Conservation (phyloP, 1,139 yeast genomes). For the Scheffersomyces quercinus region DNA sequence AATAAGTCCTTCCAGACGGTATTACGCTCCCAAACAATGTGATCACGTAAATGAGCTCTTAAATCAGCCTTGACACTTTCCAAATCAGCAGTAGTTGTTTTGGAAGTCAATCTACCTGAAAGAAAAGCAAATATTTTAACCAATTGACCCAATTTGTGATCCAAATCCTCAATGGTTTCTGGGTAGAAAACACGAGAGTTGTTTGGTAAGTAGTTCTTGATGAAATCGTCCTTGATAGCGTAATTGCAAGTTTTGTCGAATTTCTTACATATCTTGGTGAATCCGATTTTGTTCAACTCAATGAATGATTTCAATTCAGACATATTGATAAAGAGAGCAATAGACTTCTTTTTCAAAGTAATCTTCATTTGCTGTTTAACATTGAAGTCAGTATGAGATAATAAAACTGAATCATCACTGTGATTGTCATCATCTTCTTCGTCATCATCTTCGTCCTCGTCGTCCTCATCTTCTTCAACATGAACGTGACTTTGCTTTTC, state of each 20-base stretch:
- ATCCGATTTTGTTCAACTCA: conserved; percentile 84
- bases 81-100: conserved; percentile 33
- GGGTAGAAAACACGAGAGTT: conserved; percentile 48
- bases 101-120: conserved; percentile 31
- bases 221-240: conserved; percentile 53
- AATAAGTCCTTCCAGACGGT: conserved; percentile 98
- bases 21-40: conserved; percentile 93
- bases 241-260: conserved; percentile 81
- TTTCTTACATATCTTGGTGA: conserved; percentile 84
- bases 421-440: conserved; percentile 41
- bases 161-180: conserved; percentile 46
- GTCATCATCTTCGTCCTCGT: conserved; percentile 42
- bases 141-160: conserved; percentile 48
- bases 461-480: conserved; percentile 24
- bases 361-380: conserved; percentile 56
- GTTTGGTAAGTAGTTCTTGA: conserved; percentile 43
- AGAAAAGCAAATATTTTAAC: conserved; percentile 49
- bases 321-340: conserved; percentile 67
- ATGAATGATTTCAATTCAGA: conserved; percentile 83
- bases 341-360: conserved; percentile 67
- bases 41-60: conserved; percentile 79
- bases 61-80: conserved; percentile 66
- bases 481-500: conserved; percentile 15
- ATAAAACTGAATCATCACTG: conserved; percentile 39
- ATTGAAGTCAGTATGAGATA: conserved; percentile 48